Conservation (phyloP, 345 rosid species). For the Salix purpurea region DNA sequence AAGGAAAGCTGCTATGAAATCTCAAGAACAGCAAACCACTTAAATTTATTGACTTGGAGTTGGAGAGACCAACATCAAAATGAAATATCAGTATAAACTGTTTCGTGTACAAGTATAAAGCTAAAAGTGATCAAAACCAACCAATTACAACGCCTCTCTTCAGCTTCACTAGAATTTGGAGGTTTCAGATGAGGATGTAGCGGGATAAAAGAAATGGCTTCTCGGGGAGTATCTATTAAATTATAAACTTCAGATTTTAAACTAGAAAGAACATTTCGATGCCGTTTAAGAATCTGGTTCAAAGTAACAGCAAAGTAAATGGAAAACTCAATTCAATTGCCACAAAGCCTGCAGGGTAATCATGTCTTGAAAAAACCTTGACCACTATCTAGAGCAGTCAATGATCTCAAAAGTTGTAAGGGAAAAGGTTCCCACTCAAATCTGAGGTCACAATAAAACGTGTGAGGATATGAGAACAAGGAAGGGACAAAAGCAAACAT, state of each 20-base stretch:
- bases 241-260: not conserved
- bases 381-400: not conserved
- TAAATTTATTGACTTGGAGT: not conserved
- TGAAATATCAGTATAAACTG: not conserved
- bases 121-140: not conserved
- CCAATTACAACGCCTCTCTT: not conserved
- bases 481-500: slow-evolving; percentile 12
- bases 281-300: not conserved
- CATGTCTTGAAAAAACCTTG: not conserved
- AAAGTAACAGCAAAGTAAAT: not conserved
- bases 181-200: not conserved
- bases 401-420: not conserved
- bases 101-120: not conserved
- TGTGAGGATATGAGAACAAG: slow-evolving; percentile 15
- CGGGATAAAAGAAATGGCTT: not conserved
- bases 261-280: not conserved
- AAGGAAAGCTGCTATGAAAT: slow-evolving; percentile 1
- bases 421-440: not conserved
- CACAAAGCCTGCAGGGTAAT: not conserved
- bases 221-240: not conserved
- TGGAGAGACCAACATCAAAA: not conserved
- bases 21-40: not conserved
- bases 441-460: slow-evolving; percentile 14
- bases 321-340: not conserved
- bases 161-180: not conserved